These are phyloP conservation scores for Daldinia vernicosa DNA, from an alignment of 495 filamentous ascomycete species.

Conservation along the genomic window DNA sequence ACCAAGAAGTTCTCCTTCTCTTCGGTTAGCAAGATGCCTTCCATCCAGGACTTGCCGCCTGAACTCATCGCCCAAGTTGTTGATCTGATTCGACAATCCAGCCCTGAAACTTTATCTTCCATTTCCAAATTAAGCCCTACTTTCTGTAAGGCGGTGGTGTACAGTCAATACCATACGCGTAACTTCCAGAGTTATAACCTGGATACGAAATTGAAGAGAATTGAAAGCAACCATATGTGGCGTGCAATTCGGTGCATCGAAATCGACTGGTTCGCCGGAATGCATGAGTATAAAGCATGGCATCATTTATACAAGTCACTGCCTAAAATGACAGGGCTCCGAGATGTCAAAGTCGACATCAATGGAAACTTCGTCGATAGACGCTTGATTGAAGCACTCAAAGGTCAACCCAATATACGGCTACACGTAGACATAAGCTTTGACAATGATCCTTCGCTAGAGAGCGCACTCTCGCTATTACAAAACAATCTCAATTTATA, in stretches of 20 bases:
- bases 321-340: neutral
- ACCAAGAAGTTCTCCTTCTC: neutral
- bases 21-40: neutral
- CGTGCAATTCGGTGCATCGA: neutral
- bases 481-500: neutral
- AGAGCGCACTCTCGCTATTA: neutral
- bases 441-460: neutral
- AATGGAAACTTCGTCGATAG: neutral
- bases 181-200: neutral
- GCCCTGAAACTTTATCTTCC: neutral
- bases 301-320: neutral
- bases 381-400: neutral
- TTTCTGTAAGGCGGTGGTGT: neutral
- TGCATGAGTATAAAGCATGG: neutral
- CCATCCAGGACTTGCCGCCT: neutral
- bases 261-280: neutral
- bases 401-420: neutral
- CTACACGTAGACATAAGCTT: neutral
- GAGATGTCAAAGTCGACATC: neutral
- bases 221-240: neutral
- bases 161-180: neutral
- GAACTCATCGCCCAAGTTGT: neutral
- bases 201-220: neutral
- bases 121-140: neutral
- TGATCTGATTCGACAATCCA: neutral